Evolutionary conservation across 139 green algal genomes (phyloP), one percentile per base, ranked within the genome.

Genomic region (Nannochloris sp.): DNA sequence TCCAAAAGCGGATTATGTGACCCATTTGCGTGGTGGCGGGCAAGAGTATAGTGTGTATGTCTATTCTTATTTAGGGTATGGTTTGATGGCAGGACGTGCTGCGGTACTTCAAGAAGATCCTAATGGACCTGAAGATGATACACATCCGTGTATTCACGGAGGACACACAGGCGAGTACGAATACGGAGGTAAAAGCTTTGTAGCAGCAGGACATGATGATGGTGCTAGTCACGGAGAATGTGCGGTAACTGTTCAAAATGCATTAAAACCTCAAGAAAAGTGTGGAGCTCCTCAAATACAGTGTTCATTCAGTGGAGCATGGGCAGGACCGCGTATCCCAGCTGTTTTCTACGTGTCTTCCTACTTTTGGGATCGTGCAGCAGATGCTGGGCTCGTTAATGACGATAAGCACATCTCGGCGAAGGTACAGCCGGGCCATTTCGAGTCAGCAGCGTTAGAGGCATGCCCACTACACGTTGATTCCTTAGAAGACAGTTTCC

Each of bases 61-160:
- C 23, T 83, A 97, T 73, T 92, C 82, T 64, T 97, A 98, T 70
- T 76, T 99, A 35, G 92, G 92, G 8, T 98, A 90, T 73, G 94
- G 94, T 12, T 76, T 99, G 34, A 98, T 98, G 93, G 94, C 94
- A 3, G 93, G 75, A 2, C 76, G 94, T 1, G 90, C 89, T 10
- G 89, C 83, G n/a, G 76, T 97, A 23, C 81, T 99, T 12, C 72
- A 80, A 23, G 60, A 66, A 24, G 57, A 31, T 5, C 53, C 42
- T 2, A 61, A 27, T 12, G 55, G 67, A 10, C 72, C 54, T 25
- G 67, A 55, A 39, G 65, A 68, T 53, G 70, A 70, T 31, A 57
- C 65, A 8, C 85, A 91, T 71, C 82, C 85, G 15, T 96, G 90
- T 80, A 83, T 95, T 31, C 67, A 82, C 1, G 68, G 57, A 36